Evolutionary conservation across 1,284 basidiomycete species (phyloP), one percentile per base, ranked within the genome.

Genomic region (Marasmius oreades): DNA sequence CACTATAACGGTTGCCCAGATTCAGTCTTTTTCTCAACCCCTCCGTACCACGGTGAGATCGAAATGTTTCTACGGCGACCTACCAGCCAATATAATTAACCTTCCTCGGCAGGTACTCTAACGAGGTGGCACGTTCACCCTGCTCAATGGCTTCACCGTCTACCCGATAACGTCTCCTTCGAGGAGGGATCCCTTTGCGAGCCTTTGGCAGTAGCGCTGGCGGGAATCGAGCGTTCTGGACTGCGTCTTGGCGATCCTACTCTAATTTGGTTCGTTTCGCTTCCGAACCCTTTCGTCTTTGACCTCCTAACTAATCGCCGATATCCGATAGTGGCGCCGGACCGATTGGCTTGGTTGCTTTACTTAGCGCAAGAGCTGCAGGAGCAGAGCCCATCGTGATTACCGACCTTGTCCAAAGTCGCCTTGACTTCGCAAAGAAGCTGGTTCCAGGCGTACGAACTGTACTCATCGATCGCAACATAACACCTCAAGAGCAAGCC

Each of bases 281-380:
- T 31, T 37, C 34, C 43, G 43, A 8, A 37, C 34, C 37, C 20
- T 33, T 20, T 24, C 33, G 11, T 24, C 22, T 37, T 53, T 26
- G 50, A 28, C 28, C 18, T 48, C 37, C 23, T 16, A 43, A 52
- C 24, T 10, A 4, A 31, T 31, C 28, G 4, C 28, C 16, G 64
- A n/a, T 20, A 16, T 36, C 44, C 51, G 34, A 43, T 55, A 85
- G 82, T 62, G 84, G 83, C 55, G 92, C 93, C 33, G 93, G 93
- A 14, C 93, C 93, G 0, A 93, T 95, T 57, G 93, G 93, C 8
- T 77, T 96, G 22, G 78, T 93, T 44, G 80, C 84, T 45, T 82
- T 93, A 58, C 85, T 91, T 12, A 88, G 91, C 46, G 88, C 90
- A 24, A 84, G 88, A 62, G 92, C 90, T 24, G 81, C 91, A 48